phyloP scores from a whole-genome alignment of 2,329 filamentous ascomycete genomes.

The Albifimbria verrucaria region DNA sequence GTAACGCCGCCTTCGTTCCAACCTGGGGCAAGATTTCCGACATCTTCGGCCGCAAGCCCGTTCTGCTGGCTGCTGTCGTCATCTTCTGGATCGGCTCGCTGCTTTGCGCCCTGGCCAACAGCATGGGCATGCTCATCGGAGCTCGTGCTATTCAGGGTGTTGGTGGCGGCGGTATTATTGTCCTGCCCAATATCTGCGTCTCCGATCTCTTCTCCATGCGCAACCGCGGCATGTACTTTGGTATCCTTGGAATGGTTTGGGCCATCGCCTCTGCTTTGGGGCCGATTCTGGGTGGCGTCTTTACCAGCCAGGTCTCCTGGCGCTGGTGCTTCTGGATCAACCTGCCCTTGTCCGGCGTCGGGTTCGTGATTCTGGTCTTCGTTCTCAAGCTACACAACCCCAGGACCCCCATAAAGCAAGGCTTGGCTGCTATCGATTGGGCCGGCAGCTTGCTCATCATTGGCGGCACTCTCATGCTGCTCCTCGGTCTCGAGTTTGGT shows the following conservation, averaged over 20 bases:
- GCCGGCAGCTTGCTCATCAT: slow-evolving; percentile 57
- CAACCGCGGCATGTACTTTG: slow-evolving; percentile 49
- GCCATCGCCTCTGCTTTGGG: slow-evolving; percentile 63
- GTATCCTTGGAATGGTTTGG: slow-evolving; percentile 55
- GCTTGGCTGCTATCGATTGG: slow-evolving; percentile 63
- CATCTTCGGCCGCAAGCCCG: slow-evolving; percentile 56
- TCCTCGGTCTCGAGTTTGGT: slow-evolving; percentile 83
- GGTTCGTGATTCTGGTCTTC: slow-evolving; percentile 50
- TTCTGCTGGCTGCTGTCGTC: slow-evolving; percentile 46
- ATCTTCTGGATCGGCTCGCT: slow-evolving; percentile 55
- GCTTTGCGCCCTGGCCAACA: slow-evolving; percentile 46
- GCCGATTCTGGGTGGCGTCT: slow-evolving; percentile 65
- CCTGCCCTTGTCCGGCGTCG: slow-evolving; percentile 43
- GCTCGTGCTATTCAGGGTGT: slow-evolving; percentile 55
- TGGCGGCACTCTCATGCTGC: slow-evolving; percentile 78
- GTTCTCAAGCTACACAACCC: slow-evolving; percentile 68
- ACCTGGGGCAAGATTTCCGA: slow-evolving; percentile 66
- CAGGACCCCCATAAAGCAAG: slow-evolving; percentile 57
- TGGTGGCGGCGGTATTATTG: slow-evolving; percentile 55
- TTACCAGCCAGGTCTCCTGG: slow-evolving; percentile 63
- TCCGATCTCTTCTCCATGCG: slow-evolving; percentile 54
- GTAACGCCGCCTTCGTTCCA: slow-evolving; percentile 62
- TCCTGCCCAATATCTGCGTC: slow-evolving; percentile 58
- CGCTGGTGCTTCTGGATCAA: slow-evolving; percentile 71
- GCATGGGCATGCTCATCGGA: slow-evolving; percentile 51